Conservation (phyloP, 352 stramenopile genomes). For the Thraustotheca clavata region DNA sequence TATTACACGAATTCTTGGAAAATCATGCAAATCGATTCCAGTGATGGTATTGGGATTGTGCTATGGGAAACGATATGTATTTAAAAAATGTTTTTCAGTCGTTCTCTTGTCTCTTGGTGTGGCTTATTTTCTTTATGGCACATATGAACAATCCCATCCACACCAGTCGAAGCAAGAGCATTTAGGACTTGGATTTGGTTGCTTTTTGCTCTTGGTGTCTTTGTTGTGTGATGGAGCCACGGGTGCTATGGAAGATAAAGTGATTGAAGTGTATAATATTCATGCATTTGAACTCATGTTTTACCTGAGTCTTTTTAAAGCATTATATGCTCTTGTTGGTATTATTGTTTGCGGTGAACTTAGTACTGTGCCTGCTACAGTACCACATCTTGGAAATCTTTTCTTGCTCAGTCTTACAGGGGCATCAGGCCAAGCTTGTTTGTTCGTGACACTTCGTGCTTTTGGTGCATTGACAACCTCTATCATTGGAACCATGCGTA, state of each 20-base stretch:
- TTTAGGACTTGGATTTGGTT: constrained; percentile 50
- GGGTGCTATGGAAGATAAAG: constrained; percentile 72
- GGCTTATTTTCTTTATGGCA: constrained; percentile 66
- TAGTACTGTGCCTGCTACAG: constrained; percentile 50
- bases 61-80: constrained; percentile 63
- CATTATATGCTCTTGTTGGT: constrained; percentile 27
- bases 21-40: constrained; percentile 83
- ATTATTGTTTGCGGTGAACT: constrained; percentile 19
- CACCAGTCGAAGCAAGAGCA: constrained; percentile 39
- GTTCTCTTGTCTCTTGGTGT: constrained; percentile 62
- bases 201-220: constrained; percentile 57
- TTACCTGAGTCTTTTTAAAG: constrained; percentile 82
- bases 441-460: constrained; percentile 84
- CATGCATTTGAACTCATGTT: constrained; percentile 83
- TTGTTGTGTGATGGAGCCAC: constrained; percentile 73
- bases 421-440: constrained; percentile 70
- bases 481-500: constrained; percentile 80
- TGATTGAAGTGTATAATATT: constrained; percentile 72
- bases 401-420: constrained; percentile 66
- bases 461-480: constrained; percentile 77
- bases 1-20: constrained; percentile 78
- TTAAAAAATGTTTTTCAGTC: constrained; percentile 80
- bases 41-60: constrained; percentile 74
- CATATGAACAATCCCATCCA: constrained; percentile 45
- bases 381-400: constrained; percentile 50